These are phyloP conservation scores for Venturia effusa DNA, from an alignment of 2,329 filamentous ascomycete species.

Conservation along the genomic window DNA sequence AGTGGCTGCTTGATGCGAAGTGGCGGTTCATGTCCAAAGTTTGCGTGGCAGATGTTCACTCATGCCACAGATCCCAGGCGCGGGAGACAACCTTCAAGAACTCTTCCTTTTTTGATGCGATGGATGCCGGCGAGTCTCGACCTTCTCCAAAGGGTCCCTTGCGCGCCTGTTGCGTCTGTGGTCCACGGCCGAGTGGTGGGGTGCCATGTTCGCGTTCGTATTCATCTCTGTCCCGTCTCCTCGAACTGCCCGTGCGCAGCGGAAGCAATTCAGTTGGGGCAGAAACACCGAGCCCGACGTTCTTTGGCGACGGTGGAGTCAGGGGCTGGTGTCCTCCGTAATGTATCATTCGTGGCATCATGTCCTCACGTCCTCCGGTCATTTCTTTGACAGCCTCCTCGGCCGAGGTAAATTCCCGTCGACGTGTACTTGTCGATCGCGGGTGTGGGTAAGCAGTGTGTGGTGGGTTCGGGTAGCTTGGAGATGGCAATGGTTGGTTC, in stretches of 20 bases:
- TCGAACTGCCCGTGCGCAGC: constrained; percentile 39
- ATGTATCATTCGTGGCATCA: constrained; percentile 87
- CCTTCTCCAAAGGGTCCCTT: constrained; percentile 63
- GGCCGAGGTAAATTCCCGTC: constrained; percentile 85
- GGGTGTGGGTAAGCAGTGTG: constrained; percentile 16
- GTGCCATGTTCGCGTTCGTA: constrained; percentile 83
- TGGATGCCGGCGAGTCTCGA: constrained; percentile 75
- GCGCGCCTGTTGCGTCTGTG: constrained; percentile 24
- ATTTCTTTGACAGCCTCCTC: constrained; percentile 90
- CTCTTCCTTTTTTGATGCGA: constrained; percentile 80
- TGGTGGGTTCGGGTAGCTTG: constrained; percentile 47
- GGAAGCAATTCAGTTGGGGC: neutral
- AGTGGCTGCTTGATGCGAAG: neutral
- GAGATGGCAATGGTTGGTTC: constrained; percentile 64
- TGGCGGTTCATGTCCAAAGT: neutral
- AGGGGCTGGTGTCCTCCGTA: constrained; percentile 91
- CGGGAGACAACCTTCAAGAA: constrained; percentile 77
- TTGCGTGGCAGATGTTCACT: constrained; percentile 33
- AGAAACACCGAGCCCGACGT: constrained; percentile 6
- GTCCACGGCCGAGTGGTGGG: constrained; percentile 70
- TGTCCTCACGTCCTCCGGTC: constrained; percentile 81
- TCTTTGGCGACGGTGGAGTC: constrained; percentile 68
- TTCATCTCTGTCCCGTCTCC: constrained; percentile 73
- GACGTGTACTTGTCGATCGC: constrained; percentile 44
- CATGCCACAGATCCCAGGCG: constrained; percentile 97